A percentile compares a stretch with the other conserved stretches of the same genome.
phyloP scores from a whole-genome alignment of 2,329 filamentous ascomycete species.

The Albophoma yamanashiensis region DNA sequence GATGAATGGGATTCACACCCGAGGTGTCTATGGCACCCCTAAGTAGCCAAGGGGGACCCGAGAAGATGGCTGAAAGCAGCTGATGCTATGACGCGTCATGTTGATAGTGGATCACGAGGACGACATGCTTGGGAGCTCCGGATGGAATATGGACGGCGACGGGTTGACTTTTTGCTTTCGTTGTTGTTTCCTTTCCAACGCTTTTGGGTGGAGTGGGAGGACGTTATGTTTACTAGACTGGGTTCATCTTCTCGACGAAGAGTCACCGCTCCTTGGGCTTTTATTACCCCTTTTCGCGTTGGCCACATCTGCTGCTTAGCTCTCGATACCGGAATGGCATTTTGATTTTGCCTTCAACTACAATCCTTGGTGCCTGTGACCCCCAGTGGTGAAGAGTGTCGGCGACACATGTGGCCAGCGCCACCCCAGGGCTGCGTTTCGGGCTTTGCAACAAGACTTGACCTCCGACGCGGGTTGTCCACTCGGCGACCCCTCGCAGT shows the following conservation, averaged over 20 bases:
- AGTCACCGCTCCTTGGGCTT: slow-evolving; percentile 12
- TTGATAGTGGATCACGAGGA: not conserved
- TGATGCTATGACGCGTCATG: not conserved
- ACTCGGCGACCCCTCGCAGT: not conserved
- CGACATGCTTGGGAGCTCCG: not conserved
- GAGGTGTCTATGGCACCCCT: not conserved
- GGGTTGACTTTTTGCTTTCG: not conserved
- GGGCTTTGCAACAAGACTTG: not conserved
- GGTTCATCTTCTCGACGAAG: slow-evolving; percentile 23
- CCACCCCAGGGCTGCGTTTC: too few relatives aligned
- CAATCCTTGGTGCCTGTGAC: not conserved
- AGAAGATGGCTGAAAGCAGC: not conserved
- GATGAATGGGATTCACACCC: not conserved
- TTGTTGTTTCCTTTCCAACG: slow-evolving; percentile 3
- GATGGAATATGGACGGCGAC: not conserved
- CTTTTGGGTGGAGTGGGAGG: slow-evolving; percentile 5
- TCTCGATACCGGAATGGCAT: not conserved
- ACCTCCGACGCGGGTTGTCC: not conserved
- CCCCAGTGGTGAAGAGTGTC: not conserved
- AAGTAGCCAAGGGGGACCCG: not conserved
- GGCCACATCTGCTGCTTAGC: not conserved
- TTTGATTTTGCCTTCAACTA: not conserved
- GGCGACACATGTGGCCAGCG: not conserved
- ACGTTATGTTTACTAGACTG: slow-evolving; percentile 14
- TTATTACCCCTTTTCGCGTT: slow-evolving; percentile 2